A percentile compares a stretch with the other conserved stretches of the same genome.
These are phyloP conservation scores for Pseudocercospora eumusae DNA, from an alignment of 2,329 filamentous ascomycete species.

Conservation along the genomic window DNA sequence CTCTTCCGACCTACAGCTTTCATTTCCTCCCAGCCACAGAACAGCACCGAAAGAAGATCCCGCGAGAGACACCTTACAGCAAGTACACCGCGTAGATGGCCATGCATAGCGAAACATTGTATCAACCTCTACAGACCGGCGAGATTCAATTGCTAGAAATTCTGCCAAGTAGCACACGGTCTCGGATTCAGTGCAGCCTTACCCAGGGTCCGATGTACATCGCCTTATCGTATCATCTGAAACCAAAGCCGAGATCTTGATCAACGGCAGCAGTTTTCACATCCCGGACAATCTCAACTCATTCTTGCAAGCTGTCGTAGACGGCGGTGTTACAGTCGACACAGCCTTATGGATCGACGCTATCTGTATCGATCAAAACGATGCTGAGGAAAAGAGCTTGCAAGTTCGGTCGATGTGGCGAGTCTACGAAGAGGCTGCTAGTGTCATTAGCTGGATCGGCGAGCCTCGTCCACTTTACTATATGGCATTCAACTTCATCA, in stretches of 20 bases:
- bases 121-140: background rate
- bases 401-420: constrained; percentile 12
- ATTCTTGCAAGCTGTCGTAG: background rate
- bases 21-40: too few species aligned
- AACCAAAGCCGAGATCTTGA: background rate
- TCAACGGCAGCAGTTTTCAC: background rate
- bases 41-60: too few species aligned
- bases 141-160: background rate
- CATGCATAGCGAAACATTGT: background rate
- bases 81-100: too few species aligned
- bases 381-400: constrained; percentile 3
- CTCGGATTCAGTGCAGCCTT: background rate
- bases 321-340: background rate
- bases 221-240: background rate
- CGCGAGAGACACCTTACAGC: too few species aligned
- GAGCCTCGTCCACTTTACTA: background rate
- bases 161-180: background rate
- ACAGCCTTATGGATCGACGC: constrained; percentile 14
- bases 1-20: too few species aligned
- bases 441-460: background rate
- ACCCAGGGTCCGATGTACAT: background rate
- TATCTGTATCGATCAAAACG: constrained; percentile 18
- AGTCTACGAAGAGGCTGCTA: background rate
- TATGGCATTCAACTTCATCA: background rate
- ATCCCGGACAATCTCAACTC: background rate